Percentiles rank a stretch among this genome's conserved stretches.
Conservation (phyloP, 306 rosid species). For the Hippophae gyantsensis region DNA sequence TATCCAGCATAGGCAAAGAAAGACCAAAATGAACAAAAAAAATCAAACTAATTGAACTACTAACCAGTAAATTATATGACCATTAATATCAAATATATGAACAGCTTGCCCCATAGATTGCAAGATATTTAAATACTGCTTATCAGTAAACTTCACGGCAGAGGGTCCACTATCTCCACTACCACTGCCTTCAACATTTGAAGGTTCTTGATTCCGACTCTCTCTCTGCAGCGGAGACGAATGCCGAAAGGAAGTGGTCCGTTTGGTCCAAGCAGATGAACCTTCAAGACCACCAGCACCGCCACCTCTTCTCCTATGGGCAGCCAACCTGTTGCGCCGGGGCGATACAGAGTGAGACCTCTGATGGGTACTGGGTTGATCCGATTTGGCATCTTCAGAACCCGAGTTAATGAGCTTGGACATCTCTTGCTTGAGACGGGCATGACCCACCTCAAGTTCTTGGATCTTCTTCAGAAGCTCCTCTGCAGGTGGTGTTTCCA, state of each 20-base stretch:
- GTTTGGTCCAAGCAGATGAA: constrained; percentile 40
- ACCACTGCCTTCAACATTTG: constrained; percentile 9
- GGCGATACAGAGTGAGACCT: constrained; percentile 93
- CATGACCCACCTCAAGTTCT: constrained; percentile 82
- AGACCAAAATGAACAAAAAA: neutral
- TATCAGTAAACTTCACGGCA: constrained; percentile 55
- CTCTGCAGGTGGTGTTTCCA: constrained; percentile 61
- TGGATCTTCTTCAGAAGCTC: constrained; percentile 83
- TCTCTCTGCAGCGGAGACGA: constrained; percentile 88
- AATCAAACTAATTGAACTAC: neutral
- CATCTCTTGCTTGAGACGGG: constrained; percentile 71
- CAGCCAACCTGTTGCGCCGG: constrained; percentile 60
- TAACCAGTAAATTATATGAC: constrained; percentile 70
- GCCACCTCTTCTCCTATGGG: constrained; percentile 24
- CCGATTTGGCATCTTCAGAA: constrained; percentile 19
- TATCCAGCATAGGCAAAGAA: neutral
- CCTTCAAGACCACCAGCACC: constrained; percentile 14
- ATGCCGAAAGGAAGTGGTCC: constrained; percentile 59
- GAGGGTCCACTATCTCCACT: constrained; percentile 41
- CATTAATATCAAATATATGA: constrained; percentile 69
- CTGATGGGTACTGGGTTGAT: constrained; percentile 23
- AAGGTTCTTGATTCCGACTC: constrained; percentile 49
- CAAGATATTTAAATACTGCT: constrained; percentile 75
- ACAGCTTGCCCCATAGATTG: constrained; percentile 94
- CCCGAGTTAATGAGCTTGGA: constrained; percentile 47